Conservation (phyloP, 2,329 filamentous ascomycete genomes). For the Ceratocystis albifundus region DNA sequence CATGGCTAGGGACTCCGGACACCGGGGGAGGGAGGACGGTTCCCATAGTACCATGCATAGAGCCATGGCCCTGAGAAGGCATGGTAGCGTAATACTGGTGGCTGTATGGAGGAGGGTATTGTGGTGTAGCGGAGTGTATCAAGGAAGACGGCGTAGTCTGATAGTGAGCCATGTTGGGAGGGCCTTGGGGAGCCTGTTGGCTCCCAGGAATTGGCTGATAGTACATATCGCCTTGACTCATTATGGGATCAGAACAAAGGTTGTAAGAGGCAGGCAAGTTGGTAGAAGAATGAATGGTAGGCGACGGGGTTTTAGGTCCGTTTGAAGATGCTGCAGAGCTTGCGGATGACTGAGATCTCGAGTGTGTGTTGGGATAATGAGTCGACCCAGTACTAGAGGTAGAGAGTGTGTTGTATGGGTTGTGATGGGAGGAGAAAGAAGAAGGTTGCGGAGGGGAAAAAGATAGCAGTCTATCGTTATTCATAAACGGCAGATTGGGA, state of each 20-base stretch:
- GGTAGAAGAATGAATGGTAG: constrained; percentile 46
- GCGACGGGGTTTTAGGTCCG: constrained; percentile 68
- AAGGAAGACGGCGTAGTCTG: constrained; percentile 65
- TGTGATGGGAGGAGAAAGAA: constrained; percentile 57
- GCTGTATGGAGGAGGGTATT: constrained; percentile 52
- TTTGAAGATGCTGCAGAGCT: constrained; percentile 43
- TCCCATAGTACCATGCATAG: constrained; percentile 59
- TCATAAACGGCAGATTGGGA: constrained; percentile 49
- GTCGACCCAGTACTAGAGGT: constrained; percentile 66
- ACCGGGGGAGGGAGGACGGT: constrained; percentile 59
- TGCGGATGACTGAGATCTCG: constrained; percentile 44
- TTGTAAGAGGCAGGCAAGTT: constrained; percentile 34
- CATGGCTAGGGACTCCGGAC: constrained; percentile 22
- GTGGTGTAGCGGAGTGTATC: constrained; percentile 58
- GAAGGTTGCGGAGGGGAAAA: constrained; percentile 58
- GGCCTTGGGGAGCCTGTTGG: constrained; percentile 61
- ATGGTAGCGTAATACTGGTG: constrained; percentile 68
- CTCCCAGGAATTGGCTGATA: constrained; percentile 71
- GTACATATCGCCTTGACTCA: constrained; percentile 89
- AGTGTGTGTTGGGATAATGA: constrained; percentile 41
- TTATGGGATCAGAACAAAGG: constrained; percentile 43
- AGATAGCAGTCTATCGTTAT: constrained; percentile 57
- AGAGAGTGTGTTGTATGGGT: constrained; percentile 44
- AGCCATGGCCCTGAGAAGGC: constrained; percentile 63
- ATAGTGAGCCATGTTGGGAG: constrained; percentile 55